phyloP scores from a whole-genome alignment of 192 early-diverging fungal species.

The Entomortierella parvispora region DNA sequence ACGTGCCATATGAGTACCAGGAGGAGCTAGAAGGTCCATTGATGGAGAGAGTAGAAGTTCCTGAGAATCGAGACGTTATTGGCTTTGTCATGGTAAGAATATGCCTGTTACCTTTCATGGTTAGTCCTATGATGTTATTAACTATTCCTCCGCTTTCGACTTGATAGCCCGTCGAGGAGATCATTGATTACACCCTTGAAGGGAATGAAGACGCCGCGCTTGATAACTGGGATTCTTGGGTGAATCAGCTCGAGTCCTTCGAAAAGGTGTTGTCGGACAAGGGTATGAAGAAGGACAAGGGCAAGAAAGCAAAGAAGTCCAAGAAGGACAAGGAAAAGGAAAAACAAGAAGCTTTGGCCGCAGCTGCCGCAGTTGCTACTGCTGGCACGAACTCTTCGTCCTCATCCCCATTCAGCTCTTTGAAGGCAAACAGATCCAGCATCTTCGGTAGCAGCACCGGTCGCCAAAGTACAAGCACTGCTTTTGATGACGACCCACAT shows the following conservation, averaged over 20 bases:
- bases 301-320: conserved; percentile 17
- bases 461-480: neutral
- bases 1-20: conserved; percentile 47
- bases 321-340: conserved; percentile 2
- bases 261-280: conserved; percentile 44
- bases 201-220: conserved; percentile 14
- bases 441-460: conserved; percentile 19
- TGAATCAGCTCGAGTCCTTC: conserved; percentile 46
- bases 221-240: conserved; percentile 55
- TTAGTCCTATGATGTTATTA: too few relatives aligned
- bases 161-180: conserved; percentile 28
- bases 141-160: too few relatives aligned
- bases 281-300: conserved; percentile 30
- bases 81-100: conserved; percentile 32
- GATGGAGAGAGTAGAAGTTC: conserved; percentile 43
- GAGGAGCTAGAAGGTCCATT: conserved; percentile 42
- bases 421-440: conserved; percentile 2
- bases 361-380: neutral
- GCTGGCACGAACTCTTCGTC: neutral
- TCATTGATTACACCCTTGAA: conserved; percentile 2
- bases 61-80: conserved; percentile 27
- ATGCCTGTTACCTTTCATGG: too few relatives aligned
- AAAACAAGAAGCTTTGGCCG: neutral
- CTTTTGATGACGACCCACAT: neutral
- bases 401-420: neutral